Evolutionary conservation across 1,139 yeast genomes (phyloP), one percentile per base, ranked within the genome.

Genomic region (Zygoascus hellenicus): DNA sequence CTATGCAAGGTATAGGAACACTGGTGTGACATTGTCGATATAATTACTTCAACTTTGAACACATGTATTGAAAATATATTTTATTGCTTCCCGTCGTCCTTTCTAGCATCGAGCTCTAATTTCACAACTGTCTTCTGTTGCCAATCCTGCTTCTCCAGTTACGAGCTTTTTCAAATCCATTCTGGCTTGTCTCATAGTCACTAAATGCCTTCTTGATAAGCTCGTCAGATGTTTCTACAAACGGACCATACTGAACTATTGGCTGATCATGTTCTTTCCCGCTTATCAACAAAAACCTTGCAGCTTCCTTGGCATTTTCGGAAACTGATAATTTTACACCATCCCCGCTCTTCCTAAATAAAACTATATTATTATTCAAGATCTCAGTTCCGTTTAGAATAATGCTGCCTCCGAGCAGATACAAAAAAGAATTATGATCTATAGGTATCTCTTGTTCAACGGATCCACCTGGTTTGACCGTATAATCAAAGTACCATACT

Each of bases 181-280:
- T 84, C 38, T 69, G 62, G 39, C 78, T 83, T 48, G 68, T 64
- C 61, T 82, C 87, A 63, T 83, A 88, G 62, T 84, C 92, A 63
- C 68, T 60, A 59, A 84, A 80, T 0, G 88, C 94, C 59, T 82
- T 68, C 55, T 76, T 74, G 52, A 87, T 81, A 56, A 77, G 77
- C 45, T 76, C 80, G 49, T 72, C 70, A 15, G 81, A 68, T 7
- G 81, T 77, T 51, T 86, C 92, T 13, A 84, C 95, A 63, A 86
- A 88, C 16, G 96, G 96, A 11, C 97, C 97, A 61, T 88, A 85
- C 63, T 89, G 96, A 35, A 86, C 86, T 47, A 84, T 75, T 15
- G 80, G 77, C 68, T 89, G 96, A 57, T 85, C 77, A 50, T 88
- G 71, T 36, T 77, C 76, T 64, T 86, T 69, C 43, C 96, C 97